Evolutionary conservation across 805 yeast species (phyloP).

Genomic region (Geotrichum ghanense): DNA sequence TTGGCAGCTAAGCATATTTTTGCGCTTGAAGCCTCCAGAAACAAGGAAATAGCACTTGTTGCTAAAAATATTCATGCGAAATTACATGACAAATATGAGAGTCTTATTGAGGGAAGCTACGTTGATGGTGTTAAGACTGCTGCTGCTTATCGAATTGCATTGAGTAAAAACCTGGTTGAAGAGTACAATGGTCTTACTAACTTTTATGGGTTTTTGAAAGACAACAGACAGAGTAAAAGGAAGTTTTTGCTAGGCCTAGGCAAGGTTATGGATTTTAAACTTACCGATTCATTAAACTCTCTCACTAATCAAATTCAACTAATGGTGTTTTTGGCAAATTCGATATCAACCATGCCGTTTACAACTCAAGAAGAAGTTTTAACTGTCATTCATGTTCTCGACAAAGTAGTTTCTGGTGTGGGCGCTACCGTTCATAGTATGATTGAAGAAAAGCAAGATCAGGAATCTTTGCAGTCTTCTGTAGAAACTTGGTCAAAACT

Average conservation of each 20-base stretch:
- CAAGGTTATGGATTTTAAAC: constrained; percentile 24
- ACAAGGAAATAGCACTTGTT: constrained; percentile 30
- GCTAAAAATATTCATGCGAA: constrained; percentile 45
- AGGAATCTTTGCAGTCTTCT: background rate
- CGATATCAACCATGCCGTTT: constrained; percentile 32
- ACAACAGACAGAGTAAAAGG: constrained; percentile 30
- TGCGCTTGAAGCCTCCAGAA: constrained; percentile 51
- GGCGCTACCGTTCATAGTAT: constrained; percentile 20
- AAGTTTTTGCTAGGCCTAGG: constrained; percentile 30
- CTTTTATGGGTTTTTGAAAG: constrained; percentile 34
- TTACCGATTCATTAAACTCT: constrained; percentile 16
- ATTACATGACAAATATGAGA: constrained; percentile 55
- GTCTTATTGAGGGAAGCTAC: constrained; percentile 56
- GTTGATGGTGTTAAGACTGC: constrained; percentile 52
- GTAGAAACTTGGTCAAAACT: constrained; percentile 5
- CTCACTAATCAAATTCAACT: constrained; percentile 19
- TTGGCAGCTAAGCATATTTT: constrained; percentile 55
- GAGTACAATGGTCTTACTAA: constrained; percentile 28
- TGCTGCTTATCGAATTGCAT: constrained; percentile 29
- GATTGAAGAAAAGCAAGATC: constrained; percentile 3
- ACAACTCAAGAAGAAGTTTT: constrained; percentile 41
- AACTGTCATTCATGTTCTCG: constrained; percentile 32
- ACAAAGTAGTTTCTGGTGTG: constrained; percentile 31
- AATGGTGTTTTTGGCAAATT: constrained; percentile 27
- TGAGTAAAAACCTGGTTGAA: constrained; percentile 14